Evolutionary conservation across 108 stramenopile genomes (phyloP).

Genomic region (Ochromonas danica): DNA sequence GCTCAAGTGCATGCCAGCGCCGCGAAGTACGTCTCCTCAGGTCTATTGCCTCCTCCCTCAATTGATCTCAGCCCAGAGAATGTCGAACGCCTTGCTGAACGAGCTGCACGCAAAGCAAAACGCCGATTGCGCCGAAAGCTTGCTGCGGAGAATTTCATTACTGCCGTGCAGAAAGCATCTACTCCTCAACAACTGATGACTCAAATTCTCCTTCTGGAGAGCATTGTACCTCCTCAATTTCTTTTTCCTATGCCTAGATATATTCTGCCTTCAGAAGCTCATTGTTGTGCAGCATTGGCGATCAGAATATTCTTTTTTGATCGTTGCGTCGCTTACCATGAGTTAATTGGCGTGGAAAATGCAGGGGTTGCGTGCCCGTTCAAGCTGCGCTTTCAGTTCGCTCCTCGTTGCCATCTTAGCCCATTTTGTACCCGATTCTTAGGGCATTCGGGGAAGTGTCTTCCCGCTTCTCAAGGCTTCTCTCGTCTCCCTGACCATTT

Average conservation of each 20-base stretch:
- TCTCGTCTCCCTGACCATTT: neutral
- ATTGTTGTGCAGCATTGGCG: neutral
- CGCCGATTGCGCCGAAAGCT: neutral
- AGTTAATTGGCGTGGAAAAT: neutral
- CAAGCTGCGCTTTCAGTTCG: neutral
- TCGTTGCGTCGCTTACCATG: conserved; percentile 20
- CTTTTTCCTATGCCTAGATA: neutral
- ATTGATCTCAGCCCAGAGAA: neutral
- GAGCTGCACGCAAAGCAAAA: neutral
- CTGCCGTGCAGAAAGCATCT: neutral
- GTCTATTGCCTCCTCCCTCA: neutral
- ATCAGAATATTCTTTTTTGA: conserved; percentile 5
- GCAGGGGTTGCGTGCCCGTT: neutral
- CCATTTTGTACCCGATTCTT: neutral
- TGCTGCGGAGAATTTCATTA: neutral
- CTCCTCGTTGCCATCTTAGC: neutral
- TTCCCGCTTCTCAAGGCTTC: neutral
- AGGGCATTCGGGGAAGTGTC: conserved; percentile 2
- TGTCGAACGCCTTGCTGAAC: neutral
- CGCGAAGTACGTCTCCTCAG: no score
- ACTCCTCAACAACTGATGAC: neutral
- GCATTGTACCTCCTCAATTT: neutral
- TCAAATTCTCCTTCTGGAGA: conserved; percentile 1
- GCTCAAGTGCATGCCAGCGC: neutral
- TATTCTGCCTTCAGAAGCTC: neutral